Evolutionary conservation across 495 filamentous ascomycete genomes (phyloP).

Genomic region (Emericellopsis terricola): DNA sequence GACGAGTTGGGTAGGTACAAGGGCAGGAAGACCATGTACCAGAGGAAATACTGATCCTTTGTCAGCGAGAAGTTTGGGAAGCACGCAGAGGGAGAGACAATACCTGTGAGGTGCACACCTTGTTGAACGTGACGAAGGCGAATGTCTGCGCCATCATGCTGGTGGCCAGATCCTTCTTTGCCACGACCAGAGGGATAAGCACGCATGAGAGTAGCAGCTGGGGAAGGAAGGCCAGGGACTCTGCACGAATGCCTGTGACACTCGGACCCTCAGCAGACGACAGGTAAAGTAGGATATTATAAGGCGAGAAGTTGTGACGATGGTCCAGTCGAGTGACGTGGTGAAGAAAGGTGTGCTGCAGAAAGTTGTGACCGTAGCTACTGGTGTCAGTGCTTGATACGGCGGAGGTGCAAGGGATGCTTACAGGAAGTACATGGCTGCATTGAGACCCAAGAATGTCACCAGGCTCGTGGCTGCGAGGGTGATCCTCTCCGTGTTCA

Average conservation of each 20-base stretch:
- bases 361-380: constrained; percentile 55
- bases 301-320: constrained; percentile 94
- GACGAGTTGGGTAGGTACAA: constrained; percentile 74
- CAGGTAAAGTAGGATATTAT: constrained; percentile 82
- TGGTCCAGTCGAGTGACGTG: constrained; percentile 89
- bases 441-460: constrained; percentile 56
- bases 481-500: constrained; percentile 40
- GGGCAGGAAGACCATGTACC: constrained; percentile 87
- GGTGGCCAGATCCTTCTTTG: constrained; percentile 63
- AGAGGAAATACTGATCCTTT: constrained; percentile 76
- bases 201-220: constrained; percentile 65
- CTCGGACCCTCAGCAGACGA: constrained; percentile 41
- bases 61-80: no score
- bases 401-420: constrained; percentile 5
- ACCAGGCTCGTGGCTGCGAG: constrained; percentile 45
- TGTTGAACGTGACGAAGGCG: constrained; percentile 93
- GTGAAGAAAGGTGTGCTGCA: constrained; percentile 80
- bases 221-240: constrained; percentile 73
- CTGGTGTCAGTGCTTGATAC: constrained; percentile 4
- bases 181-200: constrained; percentile 59
- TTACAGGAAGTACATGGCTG: constrained; percentile 58
- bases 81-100: constrained; percentile 2
- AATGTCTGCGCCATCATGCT: constrained; percentile 99
- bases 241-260: constrained; percentile 29
- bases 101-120: constrained; percentile 96